Conservation (phyloP, 345 rosid genomes). For the Hibiscus mutabilis region DNA sequence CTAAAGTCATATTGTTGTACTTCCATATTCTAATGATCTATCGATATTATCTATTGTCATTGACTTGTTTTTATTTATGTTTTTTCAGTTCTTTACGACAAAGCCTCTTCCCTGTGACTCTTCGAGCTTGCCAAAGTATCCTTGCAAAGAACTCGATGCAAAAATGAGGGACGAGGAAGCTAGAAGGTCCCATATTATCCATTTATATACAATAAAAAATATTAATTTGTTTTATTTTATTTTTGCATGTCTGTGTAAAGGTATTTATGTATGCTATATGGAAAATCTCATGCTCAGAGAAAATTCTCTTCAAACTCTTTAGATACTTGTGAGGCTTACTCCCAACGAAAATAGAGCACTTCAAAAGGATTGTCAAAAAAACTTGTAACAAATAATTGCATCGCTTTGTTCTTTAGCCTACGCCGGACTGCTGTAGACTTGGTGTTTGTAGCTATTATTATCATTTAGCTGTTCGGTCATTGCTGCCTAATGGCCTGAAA, state of each 20-base stretch:
- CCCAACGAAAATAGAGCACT: background rate
- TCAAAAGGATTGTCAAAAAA: background rate
- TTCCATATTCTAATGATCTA: background rate
- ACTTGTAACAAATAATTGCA: background rate
- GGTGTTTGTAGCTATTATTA: background rate
- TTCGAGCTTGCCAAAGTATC: slow-evolving; percentile 90
- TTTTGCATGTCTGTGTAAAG: background rate
- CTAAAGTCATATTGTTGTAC: background rate
- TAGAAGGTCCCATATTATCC: slow-evolving; percentile 51
- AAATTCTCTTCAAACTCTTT: background rate
- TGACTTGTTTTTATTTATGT: slow-evolving; percentile 20
- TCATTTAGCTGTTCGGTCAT: background rate
- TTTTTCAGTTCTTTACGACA: slow-evolving; percentile 65
- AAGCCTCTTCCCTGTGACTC: slow-evolving; percentile 93
- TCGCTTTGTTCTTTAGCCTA: background rate
- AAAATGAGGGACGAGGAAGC: slow-evolving; percentile 90
- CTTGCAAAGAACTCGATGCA: slow-evolving; percentile 98
- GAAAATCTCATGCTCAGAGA: background rate
- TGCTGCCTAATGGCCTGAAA: background rate
- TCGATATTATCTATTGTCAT: background rate
- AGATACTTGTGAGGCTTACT: background rate
- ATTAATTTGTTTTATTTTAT: background rate
- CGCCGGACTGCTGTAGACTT: background rate
- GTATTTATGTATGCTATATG: no score
- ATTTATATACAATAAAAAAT: background rate